Evolutionary conservation across 192 early-diverging fungal species (phyloP).

Genomic region (Coemansia biformis): DNA sequence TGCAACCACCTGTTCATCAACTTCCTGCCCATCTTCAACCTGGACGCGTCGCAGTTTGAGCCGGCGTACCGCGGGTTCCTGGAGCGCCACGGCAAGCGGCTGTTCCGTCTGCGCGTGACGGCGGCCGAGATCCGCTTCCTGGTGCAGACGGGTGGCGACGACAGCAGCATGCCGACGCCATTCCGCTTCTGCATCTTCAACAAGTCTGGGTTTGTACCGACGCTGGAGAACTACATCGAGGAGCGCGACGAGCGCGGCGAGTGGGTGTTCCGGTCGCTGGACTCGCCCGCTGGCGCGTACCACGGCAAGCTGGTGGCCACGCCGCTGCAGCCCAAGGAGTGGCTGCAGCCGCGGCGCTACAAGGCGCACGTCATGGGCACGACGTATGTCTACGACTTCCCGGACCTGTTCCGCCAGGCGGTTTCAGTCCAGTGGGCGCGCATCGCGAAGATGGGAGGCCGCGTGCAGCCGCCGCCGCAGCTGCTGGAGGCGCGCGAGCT

Average conservation of each 20-base stretch:
- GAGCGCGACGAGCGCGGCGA: conserved; percentile 74
- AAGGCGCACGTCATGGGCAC: conserved; percentile 98
- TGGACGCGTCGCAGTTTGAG: conserved; percentile 81
- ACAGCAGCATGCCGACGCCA: conserved; percentile 60
- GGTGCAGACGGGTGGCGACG: conserved; percentile 62
- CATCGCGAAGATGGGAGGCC: conserved; percentile 20
- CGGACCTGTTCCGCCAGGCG: conserved; percentile 90
- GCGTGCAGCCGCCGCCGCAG: conserved; percentile 51
- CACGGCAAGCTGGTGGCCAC: conserved; percentile 76
- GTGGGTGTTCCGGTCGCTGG: conserved; percentile 82
- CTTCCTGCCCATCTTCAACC: conserved; percentile 92
- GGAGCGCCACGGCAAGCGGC: conserved; percentile 88
- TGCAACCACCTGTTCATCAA: conserved; percentile 99
- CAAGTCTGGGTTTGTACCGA: conserved; percentile 86
- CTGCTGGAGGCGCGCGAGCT: conserved; percentile 80
- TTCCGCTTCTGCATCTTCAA: conserved; percentile 89
- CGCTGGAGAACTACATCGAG: conserved; percentile 91
- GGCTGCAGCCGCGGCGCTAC: conserved; percentile 94
- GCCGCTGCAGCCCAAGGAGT: conserved; percentile 89
- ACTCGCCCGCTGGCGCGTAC: conserved; percentile 68
- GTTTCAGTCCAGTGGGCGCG: conserved; percentile 76
- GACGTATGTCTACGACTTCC: conserved; percentile 98
- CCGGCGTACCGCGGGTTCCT: conserved; percentile 80
- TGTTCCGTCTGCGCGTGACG: conserved; percentile 91
- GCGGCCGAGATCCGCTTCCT: conserved; percentile 97